Conservation (phyloP, 768 basidiomycete genomes). For the Kwoniella sp. region DNA sequence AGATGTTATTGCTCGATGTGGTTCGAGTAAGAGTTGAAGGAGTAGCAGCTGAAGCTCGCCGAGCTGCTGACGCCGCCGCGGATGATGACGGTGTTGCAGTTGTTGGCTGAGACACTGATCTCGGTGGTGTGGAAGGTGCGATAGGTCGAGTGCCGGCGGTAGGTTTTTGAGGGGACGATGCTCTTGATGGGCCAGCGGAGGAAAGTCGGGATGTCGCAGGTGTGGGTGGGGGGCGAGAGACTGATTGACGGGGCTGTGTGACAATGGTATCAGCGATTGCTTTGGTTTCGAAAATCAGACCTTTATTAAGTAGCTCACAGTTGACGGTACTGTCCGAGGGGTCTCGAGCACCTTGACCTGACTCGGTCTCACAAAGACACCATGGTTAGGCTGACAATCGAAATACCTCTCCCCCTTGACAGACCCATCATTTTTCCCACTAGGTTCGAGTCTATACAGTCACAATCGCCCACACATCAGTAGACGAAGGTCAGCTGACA, state of each 20-base stretch:
- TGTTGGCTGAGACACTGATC: conserved; percentile 56
- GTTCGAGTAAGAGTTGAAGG: conserved; percentile 13
- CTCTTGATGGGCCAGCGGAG: conserved; percentile 19
- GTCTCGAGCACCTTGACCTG: conserved; percentile 69
- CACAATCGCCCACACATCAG: conserved; percentile 11
- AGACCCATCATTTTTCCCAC: conserved; percentile 94
- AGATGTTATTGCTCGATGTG: conserved; percentile 7
- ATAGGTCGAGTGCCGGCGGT: background rate
- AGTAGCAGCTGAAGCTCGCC: conserved; percentile 27
- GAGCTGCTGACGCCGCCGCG: background rate
- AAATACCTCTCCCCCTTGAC: conserved; percentile 82
- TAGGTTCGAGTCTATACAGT: conserved; percentile 56
- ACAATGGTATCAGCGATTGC: background rate
- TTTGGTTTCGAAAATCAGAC: background rate
- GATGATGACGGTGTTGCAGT: conserved; percentile 42
- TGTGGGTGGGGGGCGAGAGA: conserved; percentile 27
- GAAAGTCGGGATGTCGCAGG: conserved; percentile 21
- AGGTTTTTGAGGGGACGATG: conserved; percentile 24
- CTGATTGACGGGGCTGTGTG: conserved; percentile 24
- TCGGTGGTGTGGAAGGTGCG: conserved; percentile 31
- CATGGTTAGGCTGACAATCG: conserved; percentile 70
- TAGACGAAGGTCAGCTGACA: too few species aligned
- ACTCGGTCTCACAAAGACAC: conserved; percentile 85
- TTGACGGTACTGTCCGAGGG: conserved; percentile 34
- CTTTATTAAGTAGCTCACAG: conserved; percentile 6